Evolutionary conservation across 1,284 basidiomycete genomes (phyloP).

Genomic region (Wallemia hederae): DNA sequence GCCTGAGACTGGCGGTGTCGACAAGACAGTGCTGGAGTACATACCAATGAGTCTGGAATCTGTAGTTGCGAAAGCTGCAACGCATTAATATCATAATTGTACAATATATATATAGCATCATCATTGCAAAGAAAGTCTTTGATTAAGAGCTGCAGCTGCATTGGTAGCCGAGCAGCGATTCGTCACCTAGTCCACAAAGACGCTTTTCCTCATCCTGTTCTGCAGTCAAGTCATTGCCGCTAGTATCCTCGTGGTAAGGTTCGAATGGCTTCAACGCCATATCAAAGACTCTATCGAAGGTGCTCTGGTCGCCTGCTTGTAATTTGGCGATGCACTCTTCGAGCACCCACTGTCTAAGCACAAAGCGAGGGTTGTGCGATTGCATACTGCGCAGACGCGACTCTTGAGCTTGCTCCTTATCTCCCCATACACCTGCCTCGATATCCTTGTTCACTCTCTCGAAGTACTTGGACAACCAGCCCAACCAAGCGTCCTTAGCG

Average conservation of each 20-base stretch:
- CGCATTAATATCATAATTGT: background rate
- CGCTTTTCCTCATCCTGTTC: slow-evolving; percentile 42
- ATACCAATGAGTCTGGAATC: background rate
- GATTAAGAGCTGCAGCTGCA: slow-evolving; percentile 40
- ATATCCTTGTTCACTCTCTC: slow-evolving; percentile 15
- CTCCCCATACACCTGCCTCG: slow-evolving; percentile 16
- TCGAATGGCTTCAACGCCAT: slow-evolving; percentile 44
- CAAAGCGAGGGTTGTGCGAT: slow-evolving; percentile 50
- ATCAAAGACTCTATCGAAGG: slow-evolving; percentile 41
- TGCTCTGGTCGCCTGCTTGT: slow-evolving; percentile 28
- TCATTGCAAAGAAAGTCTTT: background rate
- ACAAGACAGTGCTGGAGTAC: background rate
- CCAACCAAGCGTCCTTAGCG: slow-evolving; percentile 22
- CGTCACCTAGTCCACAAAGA: slow-evolving; percentile 46
- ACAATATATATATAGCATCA: no score
- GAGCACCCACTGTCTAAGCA: slow-evolving; percentile 69
- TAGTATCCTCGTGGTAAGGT: slow-evolving; percentile 23
- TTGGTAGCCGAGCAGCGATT: slow-evolving; percentile 55
- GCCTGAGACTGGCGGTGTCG: background rate
- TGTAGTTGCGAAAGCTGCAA: background rate
- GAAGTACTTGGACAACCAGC: slow-evolving; percentile 39
- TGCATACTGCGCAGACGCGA: slow-evolving; percentile 17
- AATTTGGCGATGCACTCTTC: slow-evolving; percentile 55
- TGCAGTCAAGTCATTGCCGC: slow-evolving; percentile 18
- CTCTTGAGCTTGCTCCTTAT: slow-evolving; percentile 16